phyloP scores from a whole-genome alignment of 176 grass and related monocot genomes.

The sorghum (Sorghum bicolor) region Sorghum_bicolor_NCBIv3 NC_012879.2:18070001-18070500 shows the following conservation, averaged over 20 bases:
- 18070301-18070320: not conserved
- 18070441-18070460: conserved; percentile 72
- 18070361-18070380: not conserved
- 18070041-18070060: not conserved
- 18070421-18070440: conserved; percentile 53
- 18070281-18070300: not conserved
- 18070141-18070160: too few relatives aligned
- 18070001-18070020: not conserved
- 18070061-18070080: too few relatives aligned
- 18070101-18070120: too few relatives aligned
- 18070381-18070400: conserved; percentile 42
- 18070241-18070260: too few relatives aligned
- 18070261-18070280: too few relatives aligned
- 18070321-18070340: not conserved
- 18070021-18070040: not conserved
- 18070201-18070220: too few relatives aligned
- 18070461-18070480: not conserved
- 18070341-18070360: not conserved
- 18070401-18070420: conserved; percentile 76
- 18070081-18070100: too few relatives aligned
- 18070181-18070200: too few relatives aligned
- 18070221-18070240: too few relatives aligned
- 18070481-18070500: not conserved
- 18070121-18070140: too few relatives aligned
- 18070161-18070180: too few relatives aligned